phyloP scores from a whole-genome alignment of 192 early-diverging fungal genomes.

The Rhizoclosmatium globosum region DNA sequence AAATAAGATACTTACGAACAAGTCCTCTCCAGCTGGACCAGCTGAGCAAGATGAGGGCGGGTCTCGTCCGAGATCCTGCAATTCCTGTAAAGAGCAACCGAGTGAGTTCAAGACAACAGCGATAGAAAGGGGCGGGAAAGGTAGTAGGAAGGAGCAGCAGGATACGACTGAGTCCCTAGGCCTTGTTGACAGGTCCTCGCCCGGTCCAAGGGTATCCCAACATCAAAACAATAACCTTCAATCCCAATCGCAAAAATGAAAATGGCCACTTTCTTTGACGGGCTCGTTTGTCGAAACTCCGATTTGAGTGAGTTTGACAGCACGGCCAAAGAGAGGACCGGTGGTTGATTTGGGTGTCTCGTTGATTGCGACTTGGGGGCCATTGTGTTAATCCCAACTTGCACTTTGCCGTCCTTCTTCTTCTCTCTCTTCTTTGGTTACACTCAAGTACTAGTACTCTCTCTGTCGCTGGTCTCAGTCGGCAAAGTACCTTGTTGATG shows the following conservation, averaged over 20 bases:
- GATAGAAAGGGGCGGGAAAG: background rate
- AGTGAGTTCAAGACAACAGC: background rate
- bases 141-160: background rate
- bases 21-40: slow-evolving; percentile 90
- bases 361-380: background rate
- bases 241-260: too few relatives aligned
- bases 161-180: background rate
- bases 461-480: background rate
- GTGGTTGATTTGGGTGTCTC: too few relatives aligned
- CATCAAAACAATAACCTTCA: too few relatives aligned
- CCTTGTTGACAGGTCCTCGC: too few relatives aligned
- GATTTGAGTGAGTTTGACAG: too few relatives aligned
- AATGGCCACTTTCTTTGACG: too few relatives aligned
- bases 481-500: slow-evolving; percentile 91
- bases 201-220: too few relatives aligned
- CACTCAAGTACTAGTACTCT: background rate
- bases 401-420: background rate
- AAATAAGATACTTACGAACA: slow-evolving; percentile 55
- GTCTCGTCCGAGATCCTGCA: slow-evolving; percentile 95
- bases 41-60: slow-evolving; percentile 98
- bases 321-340: too few relatives aligned
- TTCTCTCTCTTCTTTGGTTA: background rate
- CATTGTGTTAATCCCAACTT: background rate
- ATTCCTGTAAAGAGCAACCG: slow-evolving; percentile 55
- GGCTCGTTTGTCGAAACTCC: too few relatives aligned